These are phyloP conservation scores for Amphicarpaea edgeworthii DNA, from an alignment of 306 rosid species.

Conservation along the genomic window DNA sequence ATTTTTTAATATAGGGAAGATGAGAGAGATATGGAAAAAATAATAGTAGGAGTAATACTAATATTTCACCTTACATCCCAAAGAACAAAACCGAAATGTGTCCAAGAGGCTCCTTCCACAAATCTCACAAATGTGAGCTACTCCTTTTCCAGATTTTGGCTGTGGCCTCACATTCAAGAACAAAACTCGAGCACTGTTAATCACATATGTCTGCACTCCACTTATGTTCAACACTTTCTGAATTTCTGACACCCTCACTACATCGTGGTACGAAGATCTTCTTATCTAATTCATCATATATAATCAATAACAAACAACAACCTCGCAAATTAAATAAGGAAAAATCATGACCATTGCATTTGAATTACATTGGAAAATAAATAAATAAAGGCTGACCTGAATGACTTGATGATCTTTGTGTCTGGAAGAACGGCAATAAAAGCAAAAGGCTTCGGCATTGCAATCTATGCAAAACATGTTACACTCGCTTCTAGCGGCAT, in stretches of 20 bases:
- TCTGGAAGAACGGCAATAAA: constrained; percentile 85
- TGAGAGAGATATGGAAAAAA: neutral
- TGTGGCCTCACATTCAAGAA: constrained; percentile 96
- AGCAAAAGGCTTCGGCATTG: constrained; percentile 82
- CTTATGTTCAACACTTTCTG: constrained; percentile 77
- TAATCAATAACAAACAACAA: neutral
- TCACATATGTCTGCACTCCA: constrained; percentile 95
- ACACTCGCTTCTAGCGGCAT: constrained; percentile 83
- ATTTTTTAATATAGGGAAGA: neutral
- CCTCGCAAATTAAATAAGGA: neutral
- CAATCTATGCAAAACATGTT: constrained; percentile 96
- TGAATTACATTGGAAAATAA: no score
- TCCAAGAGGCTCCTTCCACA: constrained; percentile 89
- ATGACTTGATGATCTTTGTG: constrained; percentile 94
- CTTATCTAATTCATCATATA: constrained; percentile 73
- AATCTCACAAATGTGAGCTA: constrained; percentile 85
- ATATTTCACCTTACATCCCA: constrained; percentile 90
- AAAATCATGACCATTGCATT: neutral
- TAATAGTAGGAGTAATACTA: neutral
- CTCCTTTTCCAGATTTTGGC: constrained; percentile 84
- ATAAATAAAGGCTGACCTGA: constrained; percentile 55
- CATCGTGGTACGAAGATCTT: constrained; percentile 95
- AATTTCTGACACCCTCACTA: constrained; percentile 82
- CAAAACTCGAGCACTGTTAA: constrained; percentile 90
- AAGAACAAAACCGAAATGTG: constrained; percentile 87